A percentile compares a stretch with the other conserved stretches of the same genome.
Conservation (phyloP, 208 protist genomes). For the Naegleria fowleri region DNA sequence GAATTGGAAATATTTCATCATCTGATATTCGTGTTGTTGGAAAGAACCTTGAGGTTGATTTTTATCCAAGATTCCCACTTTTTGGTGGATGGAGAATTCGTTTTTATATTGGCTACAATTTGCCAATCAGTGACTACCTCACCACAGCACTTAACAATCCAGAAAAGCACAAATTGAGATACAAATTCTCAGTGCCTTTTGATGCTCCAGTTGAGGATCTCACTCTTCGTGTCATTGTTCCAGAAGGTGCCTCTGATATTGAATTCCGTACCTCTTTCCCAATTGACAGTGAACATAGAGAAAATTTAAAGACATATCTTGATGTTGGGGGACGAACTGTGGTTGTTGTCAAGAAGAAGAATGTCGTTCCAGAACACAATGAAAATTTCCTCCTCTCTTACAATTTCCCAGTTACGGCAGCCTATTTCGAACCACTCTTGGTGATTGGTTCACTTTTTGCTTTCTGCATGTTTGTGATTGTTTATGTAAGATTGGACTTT, state of each 20-base stretch:
- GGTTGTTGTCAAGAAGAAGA: background rate
- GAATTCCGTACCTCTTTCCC: background rate
- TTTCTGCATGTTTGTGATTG: background rate
- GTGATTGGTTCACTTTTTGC: background rate
- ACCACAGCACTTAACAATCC: background rate
- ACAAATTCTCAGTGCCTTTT: slow-evolving; percentile 21
- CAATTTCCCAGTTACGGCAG: background rate
- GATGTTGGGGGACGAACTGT: slow-evolving; percentile 13
- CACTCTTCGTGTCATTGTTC: slow-evolving; percentile 31
- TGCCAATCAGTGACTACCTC: slow-evolving; percentile 26
- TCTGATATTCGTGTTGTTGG: slow-evolving; percentile 7
- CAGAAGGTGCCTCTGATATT: slow-evolving; percentile 31
- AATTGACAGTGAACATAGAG: background rate
- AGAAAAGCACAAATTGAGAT: slow-evolving; percentile 25
- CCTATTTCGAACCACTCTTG: slow-evolving; percentile 12
- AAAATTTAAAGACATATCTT: slow-evolving; percentile 5
- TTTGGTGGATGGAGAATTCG: slow-evolving; percentile 40
- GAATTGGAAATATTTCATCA: slow-evolving; percentile 41
- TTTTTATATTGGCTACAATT: slow-evolving; percentile 42
- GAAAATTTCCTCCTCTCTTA: background rate
- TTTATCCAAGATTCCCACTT: slow-evolving; percentile 34
- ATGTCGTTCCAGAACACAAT: background rate
- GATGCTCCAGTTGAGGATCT: slow-evolving; percentile 36
- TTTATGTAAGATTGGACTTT: background rate
- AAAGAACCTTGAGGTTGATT: slow-evolving; percentile 3